Percentiles rank a stretch among this genome's conserved stretches.
Evolutionary conservation across 352 stramenopile genomes (phyloP).

Genomic region (Globisporangium acanthophoron): DNA sequence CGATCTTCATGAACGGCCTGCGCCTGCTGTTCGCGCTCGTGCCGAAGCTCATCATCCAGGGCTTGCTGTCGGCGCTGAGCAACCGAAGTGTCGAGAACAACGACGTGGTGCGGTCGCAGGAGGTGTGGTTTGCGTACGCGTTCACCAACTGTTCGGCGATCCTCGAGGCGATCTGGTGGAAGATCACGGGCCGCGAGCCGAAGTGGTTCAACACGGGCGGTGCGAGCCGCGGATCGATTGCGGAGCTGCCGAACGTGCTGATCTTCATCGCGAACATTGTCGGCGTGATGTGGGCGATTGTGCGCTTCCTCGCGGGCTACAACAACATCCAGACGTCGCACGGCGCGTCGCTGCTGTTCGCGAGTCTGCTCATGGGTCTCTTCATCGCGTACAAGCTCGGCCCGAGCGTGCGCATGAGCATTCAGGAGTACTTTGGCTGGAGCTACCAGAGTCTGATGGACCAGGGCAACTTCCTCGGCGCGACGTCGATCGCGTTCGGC

Average conservation of each 20-base stretch:
- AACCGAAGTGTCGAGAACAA: constrained; percentile 78
- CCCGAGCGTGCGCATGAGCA: constrained; percentile 78
- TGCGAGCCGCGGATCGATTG: constrained; percentile 53
- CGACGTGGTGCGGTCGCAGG: constrained; percentile 74
- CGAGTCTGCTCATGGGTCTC: constrained; percentile 63
- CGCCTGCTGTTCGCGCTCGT: constrained; percentile 61
- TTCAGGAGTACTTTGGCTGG: constrained; percentile 87
- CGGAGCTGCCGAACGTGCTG: constrained; percentile 78
- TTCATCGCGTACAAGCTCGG: constrained; percentile 76
- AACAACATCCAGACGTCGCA: constrained; percentile 65
- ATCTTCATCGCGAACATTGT: constrained; percentile 72
- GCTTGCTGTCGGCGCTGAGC: constrained; percentile 63
- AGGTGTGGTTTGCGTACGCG: constrained; percentile 77
- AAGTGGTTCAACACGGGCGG: constrained; percentile 67
- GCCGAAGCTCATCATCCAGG: constrained; percentile 73
- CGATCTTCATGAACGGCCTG: constrained; percentile 73
- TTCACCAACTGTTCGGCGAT: constrained; percentile 79
- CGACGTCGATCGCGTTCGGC: constrained; percentile 69
- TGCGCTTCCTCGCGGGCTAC: constrained; percentile 79
- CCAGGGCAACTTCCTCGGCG: constrained; percentile 85
- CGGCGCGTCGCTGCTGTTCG: constrained; percentile 66
- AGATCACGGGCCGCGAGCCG: constrained; percentile 69
- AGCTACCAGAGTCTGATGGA: constrained; percentile 86
- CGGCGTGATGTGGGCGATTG: constrained; percentile 70
- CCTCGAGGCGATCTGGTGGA: constrained; percentile 75